Evolutionary conservation across 768 basidiomycete genomes (phyloP).

Genomic region (Pleurotus citrinopileatus): DNA sequence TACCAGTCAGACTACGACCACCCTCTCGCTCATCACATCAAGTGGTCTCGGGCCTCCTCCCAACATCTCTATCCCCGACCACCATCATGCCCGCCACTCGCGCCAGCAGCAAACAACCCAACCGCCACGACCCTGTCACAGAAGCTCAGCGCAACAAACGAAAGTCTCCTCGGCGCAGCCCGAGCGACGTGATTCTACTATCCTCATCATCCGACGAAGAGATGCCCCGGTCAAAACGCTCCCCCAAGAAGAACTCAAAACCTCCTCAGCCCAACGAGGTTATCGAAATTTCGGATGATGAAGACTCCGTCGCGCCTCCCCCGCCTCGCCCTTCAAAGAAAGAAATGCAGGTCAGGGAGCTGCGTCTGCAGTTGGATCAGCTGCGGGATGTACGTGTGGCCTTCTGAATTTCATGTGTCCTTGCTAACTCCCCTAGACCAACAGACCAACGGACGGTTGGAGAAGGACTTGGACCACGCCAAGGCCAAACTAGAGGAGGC

Average conservation of each 20-base stretch:
- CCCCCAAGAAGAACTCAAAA: neutral
- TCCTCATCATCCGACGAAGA: neutral
- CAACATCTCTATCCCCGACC: neutral
- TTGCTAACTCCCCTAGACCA: neutral
- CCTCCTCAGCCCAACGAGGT: slow-evolving; percentile 17
- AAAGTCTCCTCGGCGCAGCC: neutral
- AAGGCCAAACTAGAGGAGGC: slow-evolving; percentile 1
- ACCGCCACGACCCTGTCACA: slow-evolving; percentile 5
- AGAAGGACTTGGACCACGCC: slow-evolving; percentile 17
- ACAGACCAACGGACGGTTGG: slow-evolving; percentile 1
- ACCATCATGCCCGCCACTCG: slow-evolving; percentile 27
- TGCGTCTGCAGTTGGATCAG: slow-evolving; percentile 39
- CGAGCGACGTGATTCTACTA: neutral
- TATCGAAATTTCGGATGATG: slow-evolving; percentile 46
- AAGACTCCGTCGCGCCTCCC: slow-evolving; percentile 18
- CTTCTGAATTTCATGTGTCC: no score
- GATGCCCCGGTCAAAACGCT: neutral
- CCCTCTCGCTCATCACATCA: no score
- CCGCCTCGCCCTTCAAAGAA: slow-evolving; percentile 15
- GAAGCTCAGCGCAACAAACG: slow-evolving; percentile 2
- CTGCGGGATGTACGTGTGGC: slow-evolving; percentile 38
- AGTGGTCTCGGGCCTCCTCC: no score
- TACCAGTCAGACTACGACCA: no score
- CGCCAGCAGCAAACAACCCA: slow-evolving; percentile 14
- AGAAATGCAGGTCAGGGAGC: slow-evolving; percentile 24